These are phyloP conservation scores for Talaromyces funiculosus DNA, from an alignment of 2,329 filamentous ascomycete genomes.

Conservation along the genomic window DNA sequence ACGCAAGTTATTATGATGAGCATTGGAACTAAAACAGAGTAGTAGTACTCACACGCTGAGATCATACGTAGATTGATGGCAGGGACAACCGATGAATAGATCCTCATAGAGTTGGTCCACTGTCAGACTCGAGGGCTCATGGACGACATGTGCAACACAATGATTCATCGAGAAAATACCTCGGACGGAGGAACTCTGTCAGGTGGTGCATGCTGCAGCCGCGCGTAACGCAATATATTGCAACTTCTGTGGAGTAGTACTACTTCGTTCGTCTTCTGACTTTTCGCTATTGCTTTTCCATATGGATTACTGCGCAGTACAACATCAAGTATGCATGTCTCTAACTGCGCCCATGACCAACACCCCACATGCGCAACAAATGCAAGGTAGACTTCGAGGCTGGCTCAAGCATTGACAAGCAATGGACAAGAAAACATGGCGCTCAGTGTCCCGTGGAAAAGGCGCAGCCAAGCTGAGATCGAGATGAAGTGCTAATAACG, in stretches of 20 bases:
- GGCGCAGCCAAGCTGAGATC: neutral
- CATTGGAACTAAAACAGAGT: too few relatives aligned
- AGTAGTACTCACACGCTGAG: too few relatives aligned
- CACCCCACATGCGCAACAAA: neutral
- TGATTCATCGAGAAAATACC: neutral
- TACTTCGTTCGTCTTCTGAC: neutral
- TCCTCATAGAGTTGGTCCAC: neutral
- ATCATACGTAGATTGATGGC: neutral
- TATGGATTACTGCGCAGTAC: too few relatives aligned
- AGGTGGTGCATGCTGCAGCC: neutral
- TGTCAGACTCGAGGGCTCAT: neutral
- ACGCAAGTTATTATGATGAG: neutral
- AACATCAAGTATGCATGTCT: too few relatives aligned
- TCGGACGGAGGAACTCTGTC: neutral
- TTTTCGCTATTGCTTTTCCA: too few relatives aligned
- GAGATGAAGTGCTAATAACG: neutral
- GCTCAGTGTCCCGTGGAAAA: neutral
- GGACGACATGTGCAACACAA: neutral
- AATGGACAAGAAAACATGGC: neutral
- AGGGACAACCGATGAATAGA: neutral
- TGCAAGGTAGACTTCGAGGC: neutral
- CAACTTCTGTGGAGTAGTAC: neutral
- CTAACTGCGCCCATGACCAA: neutral
- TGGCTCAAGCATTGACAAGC: slow-evolving; percentile 1
- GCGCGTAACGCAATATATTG: neutral